These are phyloP conservation scores for Coemansia sp. DNA, from an alignment of 192 early-diverging fungal species.

Conservation along the genomic window DNA sequence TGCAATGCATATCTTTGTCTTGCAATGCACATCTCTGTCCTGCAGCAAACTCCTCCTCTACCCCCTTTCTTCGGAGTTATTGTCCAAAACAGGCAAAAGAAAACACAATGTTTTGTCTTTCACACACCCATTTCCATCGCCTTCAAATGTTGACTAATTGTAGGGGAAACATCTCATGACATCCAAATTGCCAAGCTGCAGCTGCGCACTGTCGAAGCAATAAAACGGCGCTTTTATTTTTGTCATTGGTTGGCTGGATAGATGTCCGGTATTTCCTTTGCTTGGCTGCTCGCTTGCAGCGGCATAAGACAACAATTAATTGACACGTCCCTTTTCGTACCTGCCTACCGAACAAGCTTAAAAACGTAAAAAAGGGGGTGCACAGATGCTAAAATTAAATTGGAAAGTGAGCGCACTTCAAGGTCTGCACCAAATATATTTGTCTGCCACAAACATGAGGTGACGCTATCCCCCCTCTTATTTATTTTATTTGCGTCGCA, in stretches of 20 bases:
- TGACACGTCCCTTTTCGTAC: too few relatives aligned
- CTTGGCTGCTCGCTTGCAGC: background rate
- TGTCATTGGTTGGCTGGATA: background rate
- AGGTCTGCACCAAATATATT: too few relatives aligned
- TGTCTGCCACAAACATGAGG: too few relatives aligned
- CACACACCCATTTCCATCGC: background rate
- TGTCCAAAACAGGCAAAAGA: background rate
- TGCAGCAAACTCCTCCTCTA: background rate
- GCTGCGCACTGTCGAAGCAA: background rate
- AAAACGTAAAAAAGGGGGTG: too few relatives aligned
- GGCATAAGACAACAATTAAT: too few relatives aligned
- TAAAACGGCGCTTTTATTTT: background rate
- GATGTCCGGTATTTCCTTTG: background rate
- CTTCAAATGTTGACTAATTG: background rate
- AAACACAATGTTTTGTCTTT: background rate
- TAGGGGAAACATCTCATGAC: background rate
- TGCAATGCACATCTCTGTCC: background rate
- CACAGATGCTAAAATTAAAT: too few relatives aligned
- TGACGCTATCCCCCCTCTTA: background rate
- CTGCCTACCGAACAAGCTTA: too few relatives aligned
- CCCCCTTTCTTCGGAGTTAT: background rate
- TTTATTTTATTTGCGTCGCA: too few relatives aligned
- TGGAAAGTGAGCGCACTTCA: too few relatives aligned
- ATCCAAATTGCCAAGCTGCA: background rate
- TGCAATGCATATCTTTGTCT: too few relatives aligned